Percentiles rank a stretch among this genome's conserved stretches.
These are phyloP conservation scores for Euphorbia celastroides DNA, from an alignment of 441 rosid species.

Conservation along the genomic window DNA sequence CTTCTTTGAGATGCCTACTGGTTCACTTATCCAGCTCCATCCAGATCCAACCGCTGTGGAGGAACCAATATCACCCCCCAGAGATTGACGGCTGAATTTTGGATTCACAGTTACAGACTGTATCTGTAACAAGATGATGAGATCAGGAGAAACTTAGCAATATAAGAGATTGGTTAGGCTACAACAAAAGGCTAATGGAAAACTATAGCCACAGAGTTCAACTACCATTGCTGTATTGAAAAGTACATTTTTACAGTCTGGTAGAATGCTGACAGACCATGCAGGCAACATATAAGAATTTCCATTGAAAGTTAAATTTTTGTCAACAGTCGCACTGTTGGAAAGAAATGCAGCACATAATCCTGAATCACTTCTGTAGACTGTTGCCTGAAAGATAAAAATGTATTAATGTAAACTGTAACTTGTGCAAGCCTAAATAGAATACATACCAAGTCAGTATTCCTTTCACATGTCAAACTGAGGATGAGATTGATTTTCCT, in stretches of 20 bases:
- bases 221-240: slow-evolving; percentile 81
- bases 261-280: slow-evolving; percentile 74
- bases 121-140: slow-evolving; percentile 36
- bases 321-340: slow-evolving; percentile 40
- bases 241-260: slow-evolving; percentile 78
- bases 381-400: slow-evolving; percentile 39
- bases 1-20: slow-evolving; percentile 68
- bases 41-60: slow-evolving; percentile 35
- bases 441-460: background rate
- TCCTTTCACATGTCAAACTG: background rate
- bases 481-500: background rate
- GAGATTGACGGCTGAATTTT: slow-evolving; percentile 42
- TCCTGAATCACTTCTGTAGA: slow-evolving; percentile 42
- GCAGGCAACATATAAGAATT: slow-evolving; percentile 40
- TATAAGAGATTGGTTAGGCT: slow-evolving; percentile 3
- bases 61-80: slow-evolving; percentile 40
- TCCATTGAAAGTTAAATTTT: slow-evolving; percentile 43
- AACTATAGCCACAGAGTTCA: background rate
- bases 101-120: slow-evolving; percentile 59
- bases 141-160: slow-evolving; percentile 4
- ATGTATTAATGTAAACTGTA: background rate
- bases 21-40: slow-evolving; percentile 86
- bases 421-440: background rate
- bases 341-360: slow-evolving; percentile 69
- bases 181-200: background rate